phyloP scores from a whole-genome alignment of 768 basidiomycete genomes.

The Kwoniella dejecticola region DNA sequence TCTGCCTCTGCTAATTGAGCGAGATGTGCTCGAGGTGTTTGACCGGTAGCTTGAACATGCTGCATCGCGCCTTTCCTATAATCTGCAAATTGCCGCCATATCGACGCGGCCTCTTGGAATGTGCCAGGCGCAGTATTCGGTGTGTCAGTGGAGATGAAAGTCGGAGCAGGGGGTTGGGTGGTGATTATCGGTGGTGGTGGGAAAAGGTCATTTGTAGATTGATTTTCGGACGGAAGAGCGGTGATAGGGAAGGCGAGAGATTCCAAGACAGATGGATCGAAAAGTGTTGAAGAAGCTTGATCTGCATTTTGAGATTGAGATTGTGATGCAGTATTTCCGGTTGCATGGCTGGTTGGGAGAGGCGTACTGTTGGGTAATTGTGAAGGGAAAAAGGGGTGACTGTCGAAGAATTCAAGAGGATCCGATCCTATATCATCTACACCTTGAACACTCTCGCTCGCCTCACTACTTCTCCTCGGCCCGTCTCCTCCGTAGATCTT shows the following conservation, averaged over 20 bases:
- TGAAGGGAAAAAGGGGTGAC: neutral
- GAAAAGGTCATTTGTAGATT: neutral
- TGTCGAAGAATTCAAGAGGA: neutral
- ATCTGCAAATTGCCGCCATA: conserved; percentile 15
- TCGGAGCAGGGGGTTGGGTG: neutral
- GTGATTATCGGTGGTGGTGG: neutral
- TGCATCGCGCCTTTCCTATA: conserved; percentile 6
- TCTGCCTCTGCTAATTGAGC: neutral
- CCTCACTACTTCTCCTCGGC: neutral
- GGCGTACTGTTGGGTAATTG: neutral
- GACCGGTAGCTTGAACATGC: neutral
- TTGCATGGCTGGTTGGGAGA: neutral
- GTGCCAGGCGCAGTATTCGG: neutral
- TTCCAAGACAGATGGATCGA: neutral
- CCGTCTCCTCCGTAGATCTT: conserved; percentile 23
- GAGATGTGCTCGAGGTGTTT: neutral
- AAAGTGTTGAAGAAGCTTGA: too few species aligned
- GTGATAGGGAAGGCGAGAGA: neutral
- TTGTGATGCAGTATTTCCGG: neutral
- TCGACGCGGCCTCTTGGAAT: conserved; percentile 6
- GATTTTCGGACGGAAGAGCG: too few species aligned
- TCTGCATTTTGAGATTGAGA: too few species aligned
- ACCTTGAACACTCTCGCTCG: too few species aligned
- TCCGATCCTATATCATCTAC: neutral
- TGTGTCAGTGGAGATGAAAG: neutral